Evolutionary conservation across 176 grass and related monocot species (phyloP), one percentile per base, ranked within the genome.

Genomic region (Avena eriantha): DNA sequence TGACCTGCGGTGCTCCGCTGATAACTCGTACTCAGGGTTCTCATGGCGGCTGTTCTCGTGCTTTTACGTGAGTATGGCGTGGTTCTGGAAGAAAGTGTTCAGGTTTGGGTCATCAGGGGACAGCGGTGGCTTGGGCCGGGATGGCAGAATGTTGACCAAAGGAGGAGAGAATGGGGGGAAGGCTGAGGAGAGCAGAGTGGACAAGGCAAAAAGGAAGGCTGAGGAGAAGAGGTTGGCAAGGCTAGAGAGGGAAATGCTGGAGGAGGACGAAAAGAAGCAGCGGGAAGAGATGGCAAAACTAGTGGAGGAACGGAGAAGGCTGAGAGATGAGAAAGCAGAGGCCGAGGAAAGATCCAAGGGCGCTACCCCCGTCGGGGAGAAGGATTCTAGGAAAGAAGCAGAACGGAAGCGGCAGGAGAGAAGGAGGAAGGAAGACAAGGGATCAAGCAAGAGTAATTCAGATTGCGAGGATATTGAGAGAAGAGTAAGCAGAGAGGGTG

Each of bases 261-360:
- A 98, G 87, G 93, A 96, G 89, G 96, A 98, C 77, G 96, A 98
- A 82, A 89, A 94, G 77, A 98, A 98, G 88, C 96, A 98, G 21
- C 87, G 96, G 6, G 96, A 94, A 84, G 96, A 98, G 79, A 84
- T 98, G 57, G 88, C 96, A 5, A 92, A 95, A 77, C 73, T 98
- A 9, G 96, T 98, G 51, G 93, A 98, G 78, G 96, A 98, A 69
- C 93, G 92, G 50, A 96, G 92, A 86, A 98, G 69, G 77, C 74
- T 98, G 24, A 90, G 92, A 81, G 93, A 96, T 68, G 93, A 98
- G 77, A 98, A 92, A 76, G 60, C 90, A 35, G 94, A 98, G 70
- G 90, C 92, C 46, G 93, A 96, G 86, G 92, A 96, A 49, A 76
- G 90, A 34, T 92, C 90, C 7, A 96, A 96, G 80, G 85, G 92